Evolutionary conservation across 495 filamentous ascomycete species (phyloP).

Genomic region (Podospora anserina): DNA sequence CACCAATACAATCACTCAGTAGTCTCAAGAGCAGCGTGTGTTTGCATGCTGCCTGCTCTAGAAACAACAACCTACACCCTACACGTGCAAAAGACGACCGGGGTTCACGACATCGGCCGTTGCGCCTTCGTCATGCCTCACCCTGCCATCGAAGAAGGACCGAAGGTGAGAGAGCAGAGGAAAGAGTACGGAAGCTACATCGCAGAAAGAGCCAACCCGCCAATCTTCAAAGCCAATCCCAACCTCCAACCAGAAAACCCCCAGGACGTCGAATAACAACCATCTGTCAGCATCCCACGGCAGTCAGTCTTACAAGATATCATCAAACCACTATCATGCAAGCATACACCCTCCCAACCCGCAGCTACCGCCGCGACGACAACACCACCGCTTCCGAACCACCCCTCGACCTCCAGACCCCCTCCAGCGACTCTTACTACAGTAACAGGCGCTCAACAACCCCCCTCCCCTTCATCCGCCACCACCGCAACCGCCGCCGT

Average conservation of each 20-base stretch:
- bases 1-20: not conserved
- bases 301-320: not conserved
- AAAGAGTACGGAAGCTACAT: not conserved
- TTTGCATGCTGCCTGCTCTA: not conserved
- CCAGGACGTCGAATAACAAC: not conserved
- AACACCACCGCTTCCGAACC: not conserved
- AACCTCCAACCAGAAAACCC: not conserved
- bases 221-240: not conserved
- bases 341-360: not conserved
- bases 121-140: too few species aligned
- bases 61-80: not conserved
- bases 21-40: not conserved
- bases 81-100: too few species aligned
- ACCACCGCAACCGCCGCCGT: slow-evolving; percentile 22
- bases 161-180: too few species aligned
- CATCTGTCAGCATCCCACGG: not conserved
- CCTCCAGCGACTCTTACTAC: not conserved
- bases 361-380: slow-evolving; percentile 6
- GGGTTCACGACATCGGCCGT: too few species aligned
- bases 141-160: too few species aligned
- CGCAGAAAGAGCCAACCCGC: not conserved
- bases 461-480: slow-evolving; percentile 14
- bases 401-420: not conserved
- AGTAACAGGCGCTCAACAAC: not conserved
- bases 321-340: not conserved